Base-by-base conservation (phyloP, 2,329 filamentous ascomycete genomes). In the Rutstroemia sp. region DNA sequence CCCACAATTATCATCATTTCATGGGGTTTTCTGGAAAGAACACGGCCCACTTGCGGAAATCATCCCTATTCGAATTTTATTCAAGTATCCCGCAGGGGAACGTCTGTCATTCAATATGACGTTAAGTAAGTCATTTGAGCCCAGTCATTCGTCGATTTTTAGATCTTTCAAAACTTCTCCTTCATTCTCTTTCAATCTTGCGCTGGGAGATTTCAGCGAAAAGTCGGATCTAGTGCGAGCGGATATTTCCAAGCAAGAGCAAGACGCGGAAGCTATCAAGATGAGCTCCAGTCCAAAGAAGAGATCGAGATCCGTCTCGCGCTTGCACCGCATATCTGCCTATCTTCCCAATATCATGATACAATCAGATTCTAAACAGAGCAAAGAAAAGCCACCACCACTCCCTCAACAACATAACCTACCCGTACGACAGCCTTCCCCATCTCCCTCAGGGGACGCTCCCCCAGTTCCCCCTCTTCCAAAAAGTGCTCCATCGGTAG, bases 251-350 rank as follows among this genome's bases (percentile, higher is more conserved):
- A 34, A 34, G 30, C 30, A 41, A 54, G 42, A 48, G 27, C 23
- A 23, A 16, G 44, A 23, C 27, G 34, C 25, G 27, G 44, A 34
- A 54, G 44, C 38, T 21, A n/a, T 54, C 52, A 54, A 54, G 52
- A 54, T 54, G 52, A 54, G 52, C 45, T 49, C 52, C n/a, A 49
- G 51, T 54, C 19, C 51, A 10, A 49, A 54, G 23, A 23, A 30
- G n/a, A 54, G 52, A 42, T 30, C 52, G 45, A 54, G 17, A 49
- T 54, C 52, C 23, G 34, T 54, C 52, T 49, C 52, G 17, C 52
- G 51, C 51, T 54, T 54, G 51, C 52, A 48, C 7, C 52, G 52
- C 16, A 49, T 54, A 21, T 54, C 52, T 7, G 52, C 52, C 12
- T 54, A 49, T 41, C 14, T 54, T 23, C 52, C 52, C 49, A 54